Conservation (phyloP, 1,139 yeast genomes). For the Geotrichum phurueaensis region DNA sequence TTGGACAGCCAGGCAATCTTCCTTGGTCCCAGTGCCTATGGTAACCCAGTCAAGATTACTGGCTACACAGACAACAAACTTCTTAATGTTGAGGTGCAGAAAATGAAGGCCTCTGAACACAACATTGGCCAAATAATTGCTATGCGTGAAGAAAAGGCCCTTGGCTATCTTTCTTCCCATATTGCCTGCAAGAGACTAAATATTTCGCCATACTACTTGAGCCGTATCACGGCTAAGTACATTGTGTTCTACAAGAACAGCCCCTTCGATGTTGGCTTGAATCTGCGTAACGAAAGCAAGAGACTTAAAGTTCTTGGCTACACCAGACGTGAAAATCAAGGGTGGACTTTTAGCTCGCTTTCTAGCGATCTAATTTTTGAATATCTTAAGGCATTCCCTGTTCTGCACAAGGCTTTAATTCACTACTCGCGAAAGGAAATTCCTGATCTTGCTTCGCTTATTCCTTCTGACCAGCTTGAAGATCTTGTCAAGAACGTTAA, state of each 20-base stretch:
- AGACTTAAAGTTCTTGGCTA: constrained; percentile 84
- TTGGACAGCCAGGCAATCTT: constrained; percentile 66
- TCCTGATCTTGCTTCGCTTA: constrained; percentile 42
- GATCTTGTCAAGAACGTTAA: constrained; percentile 40
- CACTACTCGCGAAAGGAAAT: constrained; percentile 32
- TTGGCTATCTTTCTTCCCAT: constrained; percentile 60
- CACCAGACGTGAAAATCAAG: constrained; percentile 58
- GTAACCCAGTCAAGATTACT: constrained; percentile 70
- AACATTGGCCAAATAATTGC: constrained; percentile 34
- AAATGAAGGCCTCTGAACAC: constrained; percentile 29
- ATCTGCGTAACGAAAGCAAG: constrained; percentile 73
- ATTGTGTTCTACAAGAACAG: constrained; percentile 53
- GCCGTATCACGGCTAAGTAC: constrained; percentile 70
- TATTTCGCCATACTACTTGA: constrained; percentile 59
- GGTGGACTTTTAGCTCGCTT: constrained; percentile 80
- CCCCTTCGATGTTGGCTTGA: constrained; percentile 73
- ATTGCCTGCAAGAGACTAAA: constrained; percentile 57
- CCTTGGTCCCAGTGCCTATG: constrained; percentile 84
- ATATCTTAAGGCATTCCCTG: constrained; percentile 58
- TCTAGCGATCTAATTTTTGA: constrained; percentile 63
- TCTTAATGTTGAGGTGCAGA: constrained; percentile 33
- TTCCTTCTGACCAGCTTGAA: constrained; percentile 38
- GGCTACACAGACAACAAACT: constrained; percentile 45
- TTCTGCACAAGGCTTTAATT: constrained; percentile 46
- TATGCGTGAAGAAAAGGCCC: constrained; percentile 48